Evolutionary conservation across 2,329 filamentous ascomycete genomes (phyloP), one percentile per base, ranked within the genome.

Genomic region (Albifimbria verrucaria): DNA sequence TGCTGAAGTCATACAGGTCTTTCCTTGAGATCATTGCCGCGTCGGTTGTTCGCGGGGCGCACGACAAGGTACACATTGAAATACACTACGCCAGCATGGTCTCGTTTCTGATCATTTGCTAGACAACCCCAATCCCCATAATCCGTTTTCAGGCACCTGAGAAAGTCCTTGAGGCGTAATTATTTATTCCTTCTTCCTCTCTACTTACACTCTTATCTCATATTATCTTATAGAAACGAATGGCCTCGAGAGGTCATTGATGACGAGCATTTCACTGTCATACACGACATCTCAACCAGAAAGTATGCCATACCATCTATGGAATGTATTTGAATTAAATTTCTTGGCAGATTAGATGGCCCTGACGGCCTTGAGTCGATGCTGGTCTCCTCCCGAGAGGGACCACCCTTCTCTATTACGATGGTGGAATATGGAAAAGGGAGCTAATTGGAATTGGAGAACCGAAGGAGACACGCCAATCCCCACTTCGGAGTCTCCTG

Each of bases 371-470:
- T 55, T 1, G 53, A 55, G 41, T 49, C 50, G 1, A 41, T 55
- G 41, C 48, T 55, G 15, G 39, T 55, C 2, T 41, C 50, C 4
- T 55, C 53, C 1, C 44, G 36, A 12, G 53, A 55, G 23, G 53
- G 53, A 41, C 41, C 12, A 52, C 50, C 11, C 52, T 50, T 44
- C n/a, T 55, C 3, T 41, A 52, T 24, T 55, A 47, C 17, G 45
- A 52, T 12, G 42, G 52, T 22, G 51, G 51, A 7, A 26, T 10
- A 15, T 55, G 50, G 50, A 52, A 53, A 46, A 45, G 50, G 2
- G 53, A 55, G 11, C 42, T 45, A n/a, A 49, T 55, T 32, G 46
- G 39, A 12, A 53, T 46, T 7, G 53, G 53, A 1, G 53, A 55
- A 17, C 50, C 53, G 1, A 49, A 52, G 18, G 39, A 52, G 18